phyloP scores from a whole-genome alignment of 2,329 filamentous ascomycete genomes.

The Albophoma yamanashiensis region DNA sequence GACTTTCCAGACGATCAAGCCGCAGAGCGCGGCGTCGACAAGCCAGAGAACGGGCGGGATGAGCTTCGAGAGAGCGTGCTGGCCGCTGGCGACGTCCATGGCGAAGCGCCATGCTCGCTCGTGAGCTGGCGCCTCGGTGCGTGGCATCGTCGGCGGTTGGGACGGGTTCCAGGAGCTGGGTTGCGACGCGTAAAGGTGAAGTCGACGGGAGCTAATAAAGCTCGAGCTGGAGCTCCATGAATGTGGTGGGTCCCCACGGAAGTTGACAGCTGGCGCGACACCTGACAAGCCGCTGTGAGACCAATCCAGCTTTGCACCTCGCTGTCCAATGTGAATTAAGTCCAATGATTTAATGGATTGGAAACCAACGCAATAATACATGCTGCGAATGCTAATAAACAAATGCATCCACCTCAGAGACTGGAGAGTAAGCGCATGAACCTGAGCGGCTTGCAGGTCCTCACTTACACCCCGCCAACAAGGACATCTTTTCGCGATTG shows the following conservation, averaged over 20 bases:
- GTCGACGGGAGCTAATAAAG: neutral
- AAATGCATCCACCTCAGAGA: neutral
- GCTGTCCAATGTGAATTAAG: neutral
- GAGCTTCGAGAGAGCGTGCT: constrained; percentile 36
- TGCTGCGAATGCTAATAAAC: neutral
- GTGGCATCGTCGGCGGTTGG: constrained; percentile 14
- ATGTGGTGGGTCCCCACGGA: neutral
- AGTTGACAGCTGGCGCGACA: neutral
- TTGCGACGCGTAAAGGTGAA: neutral
- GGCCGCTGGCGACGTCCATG: constrained; percentile 35
- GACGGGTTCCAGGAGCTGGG: neutral
- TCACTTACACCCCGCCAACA: neutral
- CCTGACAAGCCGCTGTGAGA: neutral
- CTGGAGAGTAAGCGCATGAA: neutral
- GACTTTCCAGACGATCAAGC: constrained; percentile 66
- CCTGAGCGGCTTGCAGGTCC: no score
- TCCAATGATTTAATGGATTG: neutral
- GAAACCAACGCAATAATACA: neutral
- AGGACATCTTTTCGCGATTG: no score
- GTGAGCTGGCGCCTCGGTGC: constrained; percentile 11
- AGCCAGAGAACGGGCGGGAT: constrained; percentile 54
- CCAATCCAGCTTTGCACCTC: neutral
- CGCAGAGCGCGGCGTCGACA: constrained; percentile 62
- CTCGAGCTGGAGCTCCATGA: neutral
- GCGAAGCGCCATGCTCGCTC: constrained; percentile 18